Conservation (phyloP, 192 early-diverging fungal genomes). For the Kappamyces sp. region DNA sequence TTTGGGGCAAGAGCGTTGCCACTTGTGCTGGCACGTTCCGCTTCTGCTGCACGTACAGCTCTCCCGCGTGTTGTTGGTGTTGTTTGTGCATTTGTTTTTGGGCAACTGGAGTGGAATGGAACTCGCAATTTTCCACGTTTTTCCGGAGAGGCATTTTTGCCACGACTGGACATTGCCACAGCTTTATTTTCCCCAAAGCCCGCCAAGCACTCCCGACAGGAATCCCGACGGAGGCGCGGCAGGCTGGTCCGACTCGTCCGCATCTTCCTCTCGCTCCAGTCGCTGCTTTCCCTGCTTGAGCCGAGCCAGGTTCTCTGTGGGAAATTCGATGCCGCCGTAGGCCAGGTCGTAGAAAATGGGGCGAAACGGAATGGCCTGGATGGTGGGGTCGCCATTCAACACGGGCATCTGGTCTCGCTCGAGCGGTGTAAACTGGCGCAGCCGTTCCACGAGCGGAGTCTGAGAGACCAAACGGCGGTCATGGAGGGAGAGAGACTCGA, state of each 20-base stretch:
- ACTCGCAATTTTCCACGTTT: too few relatives aligned
- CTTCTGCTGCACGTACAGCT: background rate
- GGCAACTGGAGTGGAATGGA: too few relatives aligned
- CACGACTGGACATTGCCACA: too few relatives aligned
- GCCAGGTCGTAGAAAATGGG: conserved; percentile 12
- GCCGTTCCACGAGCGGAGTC: background rate
- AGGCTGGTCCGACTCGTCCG: background rate
- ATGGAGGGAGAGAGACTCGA: conserved; percentile 1
- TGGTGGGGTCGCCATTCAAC: background rate
- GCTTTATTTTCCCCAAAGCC: background rate
- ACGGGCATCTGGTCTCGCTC: background rate
- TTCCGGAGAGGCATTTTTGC: too few relatives aligned
- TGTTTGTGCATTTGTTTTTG: background rate
- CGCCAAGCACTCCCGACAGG: background rate
- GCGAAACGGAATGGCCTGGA: background rate
- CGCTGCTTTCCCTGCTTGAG: background rate
- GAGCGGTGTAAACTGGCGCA: background rate
- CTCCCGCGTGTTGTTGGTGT: conserved; percentile 6
- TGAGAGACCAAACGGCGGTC: background rate
- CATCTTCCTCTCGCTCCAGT: background rate
- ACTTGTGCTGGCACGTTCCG: background rate
- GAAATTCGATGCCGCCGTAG: conserved; percentile 6
- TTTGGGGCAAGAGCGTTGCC: too few relatives aligned
- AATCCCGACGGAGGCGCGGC: background rate
- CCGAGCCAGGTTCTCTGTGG: background rate